phyloP scores from a whole-genome alignment of 225 moss, liverwort and hornwort genomes.

The Polytrichum commune region DNA sequence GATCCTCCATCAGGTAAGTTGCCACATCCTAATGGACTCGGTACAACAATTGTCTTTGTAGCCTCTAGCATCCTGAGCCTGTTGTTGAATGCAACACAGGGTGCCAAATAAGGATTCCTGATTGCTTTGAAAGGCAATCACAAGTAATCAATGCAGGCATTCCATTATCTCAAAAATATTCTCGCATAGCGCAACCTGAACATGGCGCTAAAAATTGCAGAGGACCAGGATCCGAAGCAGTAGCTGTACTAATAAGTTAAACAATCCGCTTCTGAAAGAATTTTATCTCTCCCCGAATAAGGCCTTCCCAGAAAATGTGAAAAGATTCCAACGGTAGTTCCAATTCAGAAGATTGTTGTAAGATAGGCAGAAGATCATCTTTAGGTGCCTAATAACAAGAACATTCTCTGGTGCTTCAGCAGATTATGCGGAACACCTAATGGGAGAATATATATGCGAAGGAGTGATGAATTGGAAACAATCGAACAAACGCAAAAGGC shows the following conservation, averaged over 20 bases:
- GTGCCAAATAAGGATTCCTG: too few relatives aligned
- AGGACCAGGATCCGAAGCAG: neutral
- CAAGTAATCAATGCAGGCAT: neutral
- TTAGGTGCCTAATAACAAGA: too few relatives aligned
- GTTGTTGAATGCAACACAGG: slow-evolving; percentile 2
- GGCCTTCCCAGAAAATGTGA: too few relatives aligned
- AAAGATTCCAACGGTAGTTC: too few relatives aligned
- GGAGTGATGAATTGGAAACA: too few relatives aligned
- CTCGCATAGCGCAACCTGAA: neutral
- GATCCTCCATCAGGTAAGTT: slow-evolving; percentile 72
- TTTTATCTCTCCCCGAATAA: too few relatives aligned
- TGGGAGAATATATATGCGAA: too few relatives aligned
- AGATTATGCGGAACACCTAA: too few relatives aligned
- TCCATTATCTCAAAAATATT: slow-evolving; percentile 4
- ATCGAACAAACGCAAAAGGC: neutral
- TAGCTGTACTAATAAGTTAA: neutral
- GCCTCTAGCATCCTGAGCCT: slow-evolving; percentile 54
- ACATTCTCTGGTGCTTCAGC: too few relatives aligned
- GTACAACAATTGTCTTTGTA: slow-evolving; percentile 53
- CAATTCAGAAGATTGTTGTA: too few relatives aligned
- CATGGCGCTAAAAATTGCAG: neutral
- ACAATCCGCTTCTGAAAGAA: too few relatives aligned
- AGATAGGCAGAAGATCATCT: too few relatives aligned
- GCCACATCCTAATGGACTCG: slow-evolving; percentile 66
- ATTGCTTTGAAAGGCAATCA: neutral